phyloP scores from a whole-genome alignment of 495 filamentous ascomycete species.

The Hypomontagnella monticulosa region DNA sequence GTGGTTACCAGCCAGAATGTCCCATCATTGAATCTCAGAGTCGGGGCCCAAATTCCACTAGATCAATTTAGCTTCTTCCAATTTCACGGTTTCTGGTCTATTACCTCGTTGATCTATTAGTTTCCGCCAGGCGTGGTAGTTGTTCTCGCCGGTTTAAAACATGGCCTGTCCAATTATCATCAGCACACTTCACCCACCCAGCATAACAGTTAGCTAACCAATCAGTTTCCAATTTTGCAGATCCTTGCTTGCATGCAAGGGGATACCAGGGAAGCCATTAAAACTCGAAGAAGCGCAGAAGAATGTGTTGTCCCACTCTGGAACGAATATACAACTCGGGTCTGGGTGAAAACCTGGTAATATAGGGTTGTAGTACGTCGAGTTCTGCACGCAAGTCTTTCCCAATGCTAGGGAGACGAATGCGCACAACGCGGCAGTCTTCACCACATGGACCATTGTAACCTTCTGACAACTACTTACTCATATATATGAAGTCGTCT shows the following conservation, averaged over 20 bases:
- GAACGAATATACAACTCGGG: slow-evolving; percentile 63
- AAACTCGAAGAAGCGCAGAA: slow-evolving; percentile 65
- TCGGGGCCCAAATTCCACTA: slow-evolving; percentile 57
- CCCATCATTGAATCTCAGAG: slow-evolving; percentile 49
- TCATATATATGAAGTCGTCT: background rate
- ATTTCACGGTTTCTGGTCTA: background rate
- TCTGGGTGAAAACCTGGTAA: slow-evolving; percentile 66
- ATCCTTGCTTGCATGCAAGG: slow-evolving; percentile 62
- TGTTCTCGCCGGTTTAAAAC: slow-evolving; percentile 53
- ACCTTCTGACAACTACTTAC: background rate
- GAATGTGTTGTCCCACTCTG: slow-evolving; percentile 59
- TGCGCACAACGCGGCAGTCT: background rate
- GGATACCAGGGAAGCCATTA: slow-evolving; percentile 64
- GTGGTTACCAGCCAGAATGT: slow-evolving; percentile 57
- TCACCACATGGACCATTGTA: background rate
- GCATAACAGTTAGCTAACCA: slow-evolving; percentile 19
- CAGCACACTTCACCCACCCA: background rate
- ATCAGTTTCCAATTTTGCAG: slow-evolving; percentile 63
- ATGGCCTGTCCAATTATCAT: slow-evolving; percentile 44
- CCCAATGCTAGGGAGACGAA: slow-evolving; percentile 16
- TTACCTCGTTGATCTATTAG: slow-evolving; percentile 55
- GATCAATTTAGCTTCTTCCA: background rate
- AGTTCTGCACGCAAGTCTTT: slow-evolving; percentile 31
- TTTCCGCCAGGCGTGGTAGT: slow-evolving; percentile 53
- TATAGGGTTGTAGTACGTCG: slow-evolving; percentile 61